A percentile compares a stretch with the other conserved stretches of the same genome.
Conservation (phyloP, 176 grass and related monocot species). For the bread wheat (Triticum aestivum) region IWGSC_CS_RefSeq_v2.1 NC_057808.1:484095785-484096284, state of each 20-base stretch:
- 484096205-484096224: neutral
- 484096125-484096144: neutral
- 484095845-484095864: no score
- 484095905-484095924: neutral
- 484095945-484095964: neutral
- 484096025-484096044: neutral
- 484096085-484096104: constrained; percentile 10
- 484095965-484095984: constrained; percentile 11
- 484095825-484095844: no score
- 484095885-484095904: neutral
- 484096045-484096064: neutral
- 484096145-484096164: neutral
- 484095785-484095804: neutral
- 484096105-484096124: neutral
- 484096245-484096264: neutral
- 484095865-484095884: no score
- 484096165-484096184: neutral
- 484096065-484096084: constrained; percentile 29
- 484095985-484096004: neutral
- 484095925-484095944: neutral
- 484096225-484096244: neutral
- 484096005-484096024: neutral
- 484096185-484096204: neutral
- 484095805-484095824: no score
- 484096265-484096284: neutral